These are phyloP conservation scores for Cladophialophora immunda DNA, from an alignment of 2,329 filamentous ascomycete genomes.

Conservation along the genomic window DNA sequence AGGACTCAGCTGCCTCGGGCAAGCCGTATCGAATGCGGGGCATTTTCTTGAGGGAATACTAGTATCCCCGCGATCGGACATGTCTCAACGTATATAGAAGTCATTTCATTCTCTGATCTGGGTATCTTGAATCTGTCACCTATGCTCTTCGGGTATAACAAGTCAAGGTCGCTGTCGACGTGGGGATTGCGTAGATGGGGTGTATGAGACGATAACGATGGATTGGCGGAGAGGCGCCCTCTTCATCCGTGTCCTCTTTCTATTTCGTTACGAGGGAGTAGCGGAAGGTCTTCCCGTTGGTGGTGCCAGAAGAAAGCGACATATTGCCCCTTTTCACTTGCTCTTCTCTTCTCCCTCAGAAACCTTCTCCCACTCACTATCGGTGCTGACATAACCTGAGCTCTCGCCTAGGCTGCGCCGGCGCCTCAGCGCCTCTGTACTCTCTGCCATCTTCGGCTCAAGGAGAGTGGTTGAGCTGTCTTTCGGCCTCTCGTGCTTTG, in stretches of 20 bases:
- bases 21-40: background rate
- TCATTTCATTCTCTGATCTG: conserved; percentile 13
- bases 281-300: background rate
- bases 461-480: conserved; percentile 25
- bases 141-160: background rate
- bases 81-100: background rate
- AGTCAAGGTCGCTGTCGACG: background rate
- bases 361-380: conserved; percentile 98
- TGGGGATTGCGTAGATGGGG: background rate
- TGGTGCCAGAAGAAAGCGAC: background rate
- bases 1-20: background rate
- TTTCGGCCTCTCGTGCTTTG: conserved; percentile 32
- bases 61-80: background rate
- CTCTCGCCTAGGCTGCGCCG: conserved; percentile 58
- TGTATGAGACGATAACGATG: background rate
- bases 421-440: conserved; percentile 55
- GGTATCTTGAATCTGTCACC: conserved; percentile 23
- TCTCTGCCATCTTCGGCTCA: conserved; percentile 58
- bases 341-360: conserved; percentile 64
- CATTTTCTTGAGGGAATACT: background rate
- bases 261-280: background rate
- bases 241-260: background rate
- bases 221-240: background rate
- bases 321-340: conserved; percentile 21
- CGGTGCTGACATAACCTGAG: conserved; percentile 75